Evolutionary conservation across 805 yeast species (phyloP), one percentile per base, ranked within the genome.

Genomic region (Komagataella mondaviorum): DNA sequence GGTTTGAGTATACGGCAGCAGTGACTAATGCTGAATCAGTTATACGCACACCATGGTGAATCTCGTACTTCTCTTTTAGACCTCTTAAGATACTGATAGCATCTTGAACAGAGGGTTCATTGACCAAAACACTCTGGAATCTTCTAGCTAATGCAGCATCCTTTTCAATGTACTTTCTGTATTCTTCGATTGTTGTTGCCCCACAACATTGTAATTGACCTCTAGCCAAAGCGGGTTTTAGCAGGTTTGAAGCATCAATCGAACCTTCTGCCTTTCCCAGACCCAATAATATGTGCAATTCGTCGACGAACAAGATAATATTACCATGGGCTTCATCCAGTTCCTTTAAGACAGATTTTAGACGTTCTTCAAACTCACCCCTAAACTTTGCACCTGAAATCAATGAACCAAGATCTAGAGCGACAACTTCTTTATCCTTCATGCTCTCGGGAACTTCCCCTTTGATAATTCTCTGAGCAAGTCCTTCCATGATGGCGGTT

Each of bases 81-180:
- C 99, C 99, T 62, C 99, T 79, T 53, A 93, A 71, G 54, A 91
- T 91, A 23, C 95, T 84, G 51, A 91, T 88, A 0, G 97, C 84
- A 64, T 91, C 97, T 54, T 85, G 82, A 2, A 90, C 96, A 3
- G 85, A 72, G 16, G 99, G 99, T 62, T 93, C 98, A 53, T 79
- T 80, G 44, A 91, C 83, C 53, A 78, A 61, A 30, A 91, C 95
- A 1, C 96, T 85, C 59, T 91, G 96, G 66, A 91, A 90, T 58
- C 99, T 76, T 70, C 99, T 79, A 1, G 97, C 91, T 54, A 91
- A 72, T 0, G 98, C 98, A 1, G 96, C 95, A 61, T 91, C 99
- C 63, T 91, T 91, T 67, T 91, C 98, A 56, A 91, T 91, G 60
- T 89, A 88, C 63, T 88, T 89, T 52, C 90, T 71, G 68, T 86